Conservation (phyloP, 441 rosid genomes). For the Jatropha podagrica region DNA sequence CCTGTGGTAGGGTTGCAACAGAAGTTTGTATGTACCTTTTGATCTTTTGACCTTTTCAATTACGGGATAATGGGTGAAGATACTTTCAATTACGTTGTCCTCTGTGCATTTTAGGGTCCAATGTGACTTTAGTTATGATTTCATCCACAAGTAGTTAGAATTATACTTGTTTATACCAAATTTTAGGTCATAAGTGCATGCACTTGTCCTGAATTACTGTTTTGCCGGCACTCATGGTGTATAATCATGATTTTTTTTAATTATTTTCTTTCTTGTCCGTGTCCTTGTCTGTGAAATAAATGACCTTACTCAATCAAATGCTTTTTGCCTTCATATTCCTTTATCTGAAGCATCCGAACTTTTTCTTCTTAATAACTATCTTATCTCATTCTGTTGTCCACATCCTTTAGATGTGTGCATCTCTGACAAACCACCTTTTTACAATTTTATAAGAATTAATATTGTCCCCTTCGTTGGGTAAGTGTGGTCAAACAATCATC, state of each 20-base stretch:
- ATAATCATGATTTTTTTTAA: neutral
- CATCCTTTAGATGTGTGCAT: neutral
- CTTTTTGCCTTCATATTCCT: neutral
- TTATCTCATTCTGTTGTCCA: neutral
- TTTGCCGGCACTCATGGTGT: neutral
- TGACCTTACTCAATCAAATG: neutral
- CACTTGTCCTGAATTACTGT: neutral
- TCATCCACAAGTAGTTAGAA: neutral
- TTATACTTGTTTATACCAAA: neutral
- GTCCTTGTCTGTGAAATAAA: neutral
- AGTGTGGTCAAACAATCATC: constrained; percentile 18
- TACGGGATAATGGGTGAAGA: neutral
- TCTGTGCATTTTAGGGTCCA: neutral
- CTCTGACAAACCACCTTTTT: neutral
- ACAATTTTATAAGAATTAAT: constrained; percentile 15
- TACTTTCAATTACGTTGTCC: neutral
- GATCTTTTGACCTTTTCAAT: neutral
- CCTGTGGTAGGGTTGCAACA: constrained; percentile 19
- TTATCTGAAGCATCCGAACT: neutral
- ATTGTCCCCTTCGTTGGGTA: constrained; percentile 17
- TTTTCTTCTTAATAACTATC: neutral
- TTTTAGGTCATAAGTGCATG: neutral
- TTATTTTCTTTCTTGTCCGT: neutral
- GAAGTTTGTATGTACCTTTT: constrained; percentile 27
- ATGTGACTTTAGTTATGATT: neutral